A percentile compares a stretch with the other conserved stretches of the same genome.
Conservation (phyloP, 2,329 filamentous ascomycete genomes). For the Sporothrix variecibatus region DNA sequence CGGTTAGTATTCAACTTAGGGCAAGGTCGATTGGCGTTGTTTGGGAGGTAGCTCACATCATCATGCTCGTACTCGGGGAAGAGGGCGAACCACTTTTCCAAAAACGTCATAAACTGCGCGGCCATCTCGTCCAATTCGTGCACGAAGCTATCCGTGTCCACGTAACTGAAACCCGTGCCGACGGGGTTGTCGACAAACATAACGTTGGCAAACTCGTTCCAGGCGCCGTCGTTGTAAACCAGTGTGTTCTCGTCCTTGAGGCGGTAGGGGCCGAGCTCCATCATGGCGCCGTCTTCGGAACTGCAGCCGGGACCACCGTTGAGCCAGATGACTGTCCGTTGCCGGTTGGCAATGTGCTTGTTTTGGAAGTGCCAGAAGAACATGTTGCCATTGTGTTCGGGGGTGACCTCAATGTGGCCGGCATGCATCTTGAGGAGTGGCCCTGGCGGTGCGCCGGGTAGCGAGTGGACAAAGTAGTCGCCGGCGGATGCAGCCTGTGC, state of each 20-base stretch:
- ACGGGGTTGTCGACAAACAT: conserved; percentile 97
- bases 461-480: conserved; percentile 84
- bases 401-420: conserved; percentile 88
- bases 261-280: conserved; percentile 93
- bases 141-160: conserved; percentile 83
- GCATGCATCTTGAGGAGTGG: conserved; percentile 95
- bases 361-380: conserved; percentile 99
- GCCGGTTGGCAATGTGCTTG: conserved; percentile 86
- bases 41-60: conserved; percentile 60
- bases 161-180: conserved; percentile 94
- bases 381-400: conserved; percentile 84
- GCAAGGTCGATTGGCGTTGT: neutral
- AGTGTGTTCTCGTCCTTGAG: conserved; percentile 73
- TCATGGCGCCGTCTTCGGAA: conserved; percentile 93
- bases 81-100: conserved; percentile 86
- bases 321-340: conserved; percentile 92
- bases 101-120: conserved; percentile 79
- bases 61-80: conserved; percentile 92
- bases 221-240: conserved; percentile 86
- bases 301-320: conserved; percentile 97
- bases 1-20: conserved; percentile 33
- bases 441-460: conserved; percentile 80
- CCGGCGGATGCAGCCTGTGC: conserved; percentile 58
- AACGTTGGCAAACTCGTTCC: conserved; percentile 97
- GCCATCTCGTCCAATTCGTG: conserved; percentile 88